A percentile compares a stretch with the other conserved stretches of the same genome.
These are phyloP conservation scores for Geopyxis carbonaria DNA, from an alignment of 495 filamentous ascomycete species.

Conservation along the genomic window DNA sequence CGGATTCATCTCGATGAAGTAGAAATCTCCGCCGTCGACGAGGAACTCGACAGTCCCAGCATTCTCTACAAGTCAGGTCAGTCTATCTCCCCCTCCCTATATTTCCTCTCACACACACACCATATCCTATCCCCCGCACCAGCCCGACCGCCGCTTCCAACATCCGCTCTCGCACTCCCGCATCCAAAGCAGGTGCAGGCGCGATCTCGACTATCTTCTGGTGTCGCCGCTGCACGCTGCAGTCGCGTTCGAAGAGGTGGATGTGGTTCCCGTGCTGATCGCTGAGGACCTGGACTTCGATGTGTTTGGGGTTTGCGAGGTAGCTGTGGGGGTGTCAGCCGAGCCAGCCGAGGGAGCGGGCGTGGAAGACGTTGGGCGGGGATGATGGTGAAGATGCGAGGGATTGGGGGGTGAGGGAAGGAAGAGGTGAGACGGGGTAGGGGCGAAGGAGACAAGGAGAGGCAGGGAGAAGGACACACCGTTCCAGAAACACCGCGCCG, in stretches of 20 bases:
- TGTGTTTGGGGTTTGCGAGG: slow-evolving; percentile 94
- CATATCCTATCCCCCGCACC: slow-evolving; percentile 87
- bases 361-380: too few relatives aligned
- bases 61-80: too few relatives aligned
- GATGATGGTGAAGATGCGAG: too few relatives aligned
- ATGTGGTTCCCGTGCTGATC: slow-evolving; percentile 93
- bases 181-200: slow-evolving; percentile 83
- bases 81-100: too few relatives aligned
- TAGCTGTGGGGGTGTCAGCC: too few relatives aligned
- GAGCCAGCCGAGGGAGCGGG: too few relatives aligned
- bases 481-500: slow-evolving; percentile 94
- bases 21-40: slow-evolving; percentile 89
- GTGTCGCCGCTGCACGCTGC: slow-evolving; percentile 91
- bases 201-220: slow-evolving; percentile 98
- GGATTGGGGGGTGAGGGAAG: too few relatives aligned
- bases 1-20: slow-evolving; percentile 99
- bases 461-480: too few relatives aligned
- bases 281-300: slow-evolving; percentile 92
- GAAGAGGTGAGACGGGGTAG: too few relatives aligned
- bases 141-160: slow-evolving; percentile 78
- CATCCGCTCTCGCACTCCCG: slow-evolving; percentile 63
- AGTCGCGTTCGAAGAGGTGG: slow-evolving; percentile 93
- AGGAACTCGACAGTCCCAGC: slow-evolving; percentile 97
- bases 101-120: slow-evolving; percentile 40
- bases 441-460: too few relatives aligned